Conservation (phyloP, 208 protist genomes). For the Herpetomonas tarakana region DNA sequence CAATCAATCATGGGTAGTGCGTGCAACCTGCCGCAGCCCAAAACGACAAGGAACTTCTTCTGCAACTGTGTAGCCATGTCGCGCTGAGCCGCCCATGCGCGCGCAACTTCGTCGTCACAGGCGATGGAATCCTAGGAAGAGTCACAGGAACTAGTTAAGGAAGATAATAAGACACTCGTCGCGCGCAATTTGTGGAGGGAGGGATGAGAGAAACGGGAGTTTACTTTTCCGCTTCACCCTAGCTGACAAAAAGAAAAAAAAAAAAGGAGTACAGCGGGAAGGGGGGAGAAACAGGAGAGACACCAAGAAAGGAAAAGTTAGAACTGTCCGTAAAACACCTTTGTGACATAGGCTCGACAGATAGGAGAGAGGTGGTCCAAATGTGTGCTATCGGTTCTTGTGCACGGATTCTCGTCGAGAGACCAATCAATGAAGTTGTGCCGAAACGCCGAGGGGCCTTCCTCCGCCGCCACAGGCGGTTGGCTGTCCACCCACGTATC, state of each 20-base stretch:
- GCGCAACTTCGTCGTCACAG: background rate
- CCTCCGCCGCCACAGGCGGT: background rate
- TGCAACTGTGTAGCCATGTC: too few species aligned
- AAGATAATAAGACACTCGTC: background rate
- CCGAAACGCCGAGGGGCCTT: background rate
- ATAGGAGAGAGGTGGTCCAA: background rate
- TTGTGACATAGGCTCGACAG: background rate
- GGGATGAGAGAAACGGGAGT: background rate
- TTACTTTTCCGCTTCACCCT: background rate
- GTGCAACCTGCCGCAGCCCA: too few species aligned
- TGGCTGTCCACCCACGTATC: too few species aligned
- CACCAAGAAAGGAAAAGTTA: background rate
- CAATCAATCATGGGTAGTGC: too few species aligned
- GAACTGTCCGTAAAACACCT: background rate
- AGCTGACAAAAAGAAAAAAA: conserved; percentile 5
- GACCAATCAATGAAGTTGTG: background rate
- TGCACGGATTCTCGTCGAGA: background rate
- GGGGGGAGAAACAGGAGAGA: background rate
- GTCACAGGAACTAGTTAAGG: background rate
- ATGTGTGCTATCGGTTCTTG: background rate
- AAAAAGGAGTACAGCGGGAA: background rate
- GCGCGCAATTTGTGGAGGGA: too few species aligned
- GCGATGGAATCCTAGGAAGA: background rate
- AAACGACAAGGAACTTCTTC: too few species aligned
- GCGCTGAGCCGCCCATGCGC: background rate